A percentile compares a stretch with the other conserved stretches of the same genome.
Evolutionary conservation across 2,329 filamentous ascomycete genomes (phyloP).

Genomic region (Leptographium radiaticola): DNA sequence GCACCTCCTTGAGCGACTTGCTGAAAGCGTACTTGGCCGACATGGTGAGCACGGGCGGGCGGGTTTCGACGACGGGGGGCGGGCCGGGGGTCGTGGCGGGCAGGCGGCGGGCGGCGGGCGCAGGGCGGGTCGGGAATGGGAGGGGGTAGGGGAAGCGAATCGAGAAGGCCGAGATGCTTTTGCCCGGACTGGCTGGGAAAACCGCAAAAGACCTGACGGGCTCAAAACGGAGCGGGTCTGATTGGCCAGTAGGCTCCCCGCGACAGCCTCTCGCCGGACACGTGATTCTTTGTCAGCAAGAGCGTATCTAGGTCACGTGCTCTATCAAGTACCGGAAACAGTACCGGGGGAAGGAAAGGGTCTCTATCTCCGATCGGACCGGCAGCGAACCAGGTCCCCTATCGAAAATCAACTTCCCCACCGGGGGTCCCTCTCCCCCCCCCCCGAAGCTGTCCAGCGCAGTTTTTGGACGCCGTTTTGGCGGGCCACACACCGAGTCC

Average conservation of each 20-base stretch:
- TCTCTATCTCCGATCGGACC: too few species aligned
- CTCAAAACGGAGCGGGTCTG: conserved; percentile 5
- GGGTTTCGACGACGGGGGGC: not conserved
- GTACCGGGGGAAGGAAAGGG: too few species aligned
- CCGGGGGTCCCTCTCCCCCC: too few species aligned
- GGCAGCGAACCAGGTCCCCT: too few species aligned
- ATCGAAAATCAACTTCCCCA: too few species aligned
- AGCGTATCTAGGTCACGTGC: not conserved
- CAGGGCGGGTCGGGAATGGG: not conserved
- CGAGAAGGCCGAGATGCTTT: not conserved
- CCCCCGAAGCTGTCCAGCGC: too few species aligned
- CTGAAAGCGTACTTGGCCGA: conserved; percentile 86
- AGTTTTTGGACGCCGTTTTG: too few species aligned
- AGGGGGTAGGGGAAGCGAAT: not conserved
- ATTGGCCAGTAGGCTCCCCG: conserved; percentile 1
- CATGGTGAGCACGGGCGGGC: conserved; percentile 41
- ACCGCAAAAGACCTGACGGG: not conserved
- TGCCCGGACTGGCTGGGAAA: not conserved
- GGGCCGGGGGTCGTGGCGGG: too few species aligned
- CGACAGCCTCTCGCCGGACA: not conserved
- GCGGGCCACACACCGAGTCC: too few species aligned
- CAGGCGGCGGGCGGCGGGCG: not conserved
- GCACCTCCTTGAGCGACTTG: conserved; percentile 81
- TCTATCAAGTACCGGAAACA: not conserved
- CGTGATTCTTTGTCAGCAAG: too few species aligned